A percentile compares a stretch with the other conserved stretches of the same genome.
Conservation (phyloP, 352 stramenopile species). For the Blastocystis sp. region DNA sequence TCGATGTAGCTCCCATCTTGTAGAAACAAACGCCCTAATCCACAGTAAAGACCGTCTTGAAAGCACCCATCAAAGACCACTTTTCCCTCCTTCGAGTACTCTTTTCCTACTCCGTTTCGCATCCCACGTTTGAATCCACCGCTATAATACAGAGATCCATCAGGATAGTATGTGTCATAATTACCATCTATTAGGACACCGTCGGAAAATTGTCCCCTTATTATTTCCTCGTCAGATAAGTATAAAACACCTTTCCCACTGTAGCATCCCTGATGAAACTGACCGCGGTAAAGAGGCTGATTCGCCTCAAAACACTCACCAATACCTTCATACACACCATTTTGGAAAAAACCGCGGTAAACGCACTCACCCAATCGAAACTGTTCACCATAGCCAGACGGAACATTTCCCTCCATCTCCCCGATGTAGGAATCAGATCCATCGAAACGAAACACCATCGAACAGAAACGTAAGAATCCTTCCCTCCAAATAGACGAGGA, state of each 20-base stretch:
- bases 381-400: not conserved
- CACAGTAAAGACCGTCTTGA: not conserved
- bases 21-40: not conserved
- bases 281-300: not conserved
- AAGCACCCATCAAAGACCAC: not conserved
- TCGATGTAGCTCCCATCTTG: not conserved
- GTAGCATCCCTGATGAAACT: not conserved
- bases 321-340: not conserved
- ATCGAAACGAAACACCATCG: not conserved
- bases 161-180: not conserved
- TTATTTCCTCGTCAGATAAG: not conserved
- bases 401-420: not conserved
- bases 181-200: not conserved
- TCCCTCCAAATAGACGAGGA: not conserved
- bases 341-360: conserved; percentile 21
- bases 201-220: not conserved
- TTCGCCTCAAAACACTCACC: not conserved
- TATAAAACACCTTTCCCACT: not conserved
- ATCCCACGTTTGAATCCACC: not conserved
- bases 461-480: not conserved
- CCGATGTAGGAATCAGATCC: not conserved
- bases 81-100: not conserved
- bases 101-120: not conserved
- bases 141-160: not conserved
- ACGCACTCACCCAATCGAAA: conserved; percentile 3